Conservation (phyloP, 164 flowering plant genomes). For the Berberis vulgaris region DNA sequence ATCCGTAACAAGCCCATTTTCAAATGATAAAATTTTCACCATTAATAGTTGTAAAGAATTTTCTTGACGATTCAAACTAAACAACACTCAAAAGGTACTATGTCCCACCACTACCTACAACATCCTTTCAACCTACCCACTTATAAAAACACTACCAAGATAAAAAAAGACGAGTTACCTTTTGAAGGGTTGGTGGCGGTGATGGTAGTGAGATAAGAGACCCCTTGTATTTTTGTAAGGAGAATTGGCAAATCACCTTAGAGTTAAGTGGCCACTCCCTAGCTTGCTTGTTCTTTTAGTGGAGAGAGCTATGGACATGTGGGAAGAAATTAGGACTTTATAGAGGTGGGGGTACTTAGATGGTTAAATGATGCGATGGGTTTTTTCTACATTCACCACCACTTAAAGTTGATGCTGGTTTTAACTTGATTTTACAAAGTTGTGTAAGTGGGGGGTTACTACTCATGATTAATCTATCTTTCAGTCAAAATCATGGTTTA, state of each 20-base stretch:
- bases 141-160: background rate
- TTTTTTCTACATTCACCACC: background rate
- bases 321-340: background rate
- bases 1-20: too few relatives aligned
- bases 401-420: background rate
- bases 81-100: background rate
- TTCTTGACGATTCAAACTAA: background rate
- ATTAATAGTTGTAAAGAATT: too few relatives aligned
- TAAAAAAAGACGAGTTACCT: background rate
- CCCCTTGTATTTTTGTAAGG: background rate
- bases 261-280: conserved; percentile 6
- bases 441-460: background rate
- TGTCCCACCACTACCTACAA: background rate
- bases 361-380: conserved; percentile 8
- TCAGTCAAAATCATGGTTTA: background rate
- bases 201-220: background rate
- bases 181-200: conserved; percentile 2
- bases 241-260: conserved; percentile 6
- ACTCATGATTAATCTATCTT: background rate
- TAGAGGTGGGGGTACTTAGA: background rate
- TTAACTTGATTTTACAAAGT: background rate
- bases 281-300: background rate
- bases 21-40: too few relatives aligned
- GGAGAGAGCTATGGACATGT: conserved; percentile 1
- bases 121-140: conserved; percentile 1